Evolutionary conservation across 129 eudicot genomes (phyloP), one percentile per base, ranked within the genome.

Genomic region (Smallanthus sonchifolius): DNA sequence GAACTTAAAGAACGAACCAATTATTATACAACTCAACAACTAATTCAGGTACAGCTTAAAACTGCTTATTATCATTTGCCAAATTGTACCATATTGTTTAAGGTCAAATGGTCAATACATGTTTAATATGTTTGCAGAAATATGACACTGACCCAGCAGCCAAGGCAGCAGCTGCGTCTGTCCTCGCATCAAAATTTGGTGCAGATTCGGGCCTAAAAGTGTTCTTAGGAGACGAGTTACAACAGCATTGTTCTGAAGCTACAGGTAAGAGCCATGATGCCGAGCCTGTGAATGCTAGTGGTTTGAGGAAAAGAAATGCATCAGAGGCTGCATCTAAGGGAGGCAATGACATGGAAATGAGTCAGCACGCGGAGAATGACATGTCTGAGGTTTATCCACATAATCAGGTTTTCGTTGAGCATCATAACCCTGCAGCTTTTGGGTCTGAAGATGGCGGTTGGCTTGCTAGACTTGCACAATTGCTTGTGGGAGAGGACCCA

Each of bases 401-500:
- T 47, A 77, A 80, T 20, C 91, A 83, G 68, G 59, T 83, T 76
- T 87, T 82, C 63, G 97, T 90, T 28, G 91, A 90, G 80, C 98
- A 88, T 85, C 84, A 81, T 39, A 80, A 74, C 79, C 88, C 83
- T 67, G 47, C 81, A 19, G 84, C 81, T 64, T 47, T 51, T 6
- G 84, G 36, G 43, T 39, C 91, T 49, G 79, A 81, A 69, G 95
- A 87, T 63, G 87, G 96, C 17, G 96, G 98, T 40, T 94, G 98
- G 98, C 72, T 94, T 78, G 92, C 98, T 72, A 86, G 87, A 67
- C 49, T 90, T 75, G 98, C 97, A 9, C 93, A 95, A 30, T 83
- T 94, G 78, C 98, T 94, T 67, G 98, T 94, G 36, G 98, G 98
- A 52, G 98, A 91, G 88, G 98, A 94, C 70, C 96, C 97, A 9